Evolutionary conservation across 306 rosid genomes (phyloP).

Genomic region (Oxytropis ochrocephala): DNA sequence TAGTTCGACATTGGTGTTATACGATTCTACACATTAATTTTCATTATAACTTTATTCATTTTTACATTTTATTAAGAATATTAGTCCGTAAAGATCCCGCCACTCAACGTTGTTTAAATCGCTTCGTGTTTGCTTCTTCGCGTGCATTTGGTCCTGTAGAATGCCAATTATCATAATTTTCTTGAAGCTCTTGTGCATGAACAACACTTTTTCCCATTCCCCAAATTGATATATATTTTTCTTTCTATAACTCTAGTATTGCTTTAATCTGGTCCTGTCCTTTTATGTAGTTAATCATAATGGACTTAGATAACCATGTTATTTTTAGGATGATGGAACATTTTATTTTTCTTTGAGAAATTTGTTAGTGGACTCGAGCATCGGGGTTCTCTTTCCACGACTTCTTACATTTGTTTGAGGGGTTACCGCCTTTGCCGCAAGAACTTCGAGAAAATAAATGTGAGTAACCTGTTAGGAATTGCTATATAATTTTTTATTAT

Average conservation of each 20-base stretch:
- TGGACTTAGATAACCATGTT: slow-evolving; percentile 8
- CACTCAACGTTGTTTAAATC: no score
- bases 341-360: slow-evolving; percentile 86
- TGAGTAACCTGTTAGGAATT: slow-evolving; percentile 27
- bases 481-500: not conserved
- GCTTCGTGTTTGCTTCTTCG: not conserved
- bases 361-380: slow-evolving; percentile 55
- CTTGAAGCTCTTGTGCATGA: slow-evolving; percentile 15
- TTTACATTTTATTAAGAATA: no score
- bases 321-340: slow-evolving; percentile 76
- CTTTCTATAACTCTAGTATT: not conserved
- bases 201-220: not conserved
- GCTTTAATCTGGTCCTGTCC: not conserved
- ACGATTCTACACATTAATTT: no score
- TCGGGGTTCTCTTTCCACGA: slow-evolving; percentile 75
- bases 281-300: slow-evolving; percentile 1
- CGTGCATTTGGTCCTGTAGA: not conserved
- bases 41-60: no score
- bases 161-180: not conserved
- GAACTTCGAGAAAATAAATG: slow-evolving; percentile 67
- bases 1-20: no score
- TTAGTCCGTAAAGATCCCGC: no score
- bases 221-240: not conserved
- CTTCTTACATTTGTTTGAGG: slow-evolving; percentile 94
- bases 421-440: slow-evolving; percentile 63